Conservation (phyloP, 257 asterid species). For the Asclepias syriaca region DNA sequence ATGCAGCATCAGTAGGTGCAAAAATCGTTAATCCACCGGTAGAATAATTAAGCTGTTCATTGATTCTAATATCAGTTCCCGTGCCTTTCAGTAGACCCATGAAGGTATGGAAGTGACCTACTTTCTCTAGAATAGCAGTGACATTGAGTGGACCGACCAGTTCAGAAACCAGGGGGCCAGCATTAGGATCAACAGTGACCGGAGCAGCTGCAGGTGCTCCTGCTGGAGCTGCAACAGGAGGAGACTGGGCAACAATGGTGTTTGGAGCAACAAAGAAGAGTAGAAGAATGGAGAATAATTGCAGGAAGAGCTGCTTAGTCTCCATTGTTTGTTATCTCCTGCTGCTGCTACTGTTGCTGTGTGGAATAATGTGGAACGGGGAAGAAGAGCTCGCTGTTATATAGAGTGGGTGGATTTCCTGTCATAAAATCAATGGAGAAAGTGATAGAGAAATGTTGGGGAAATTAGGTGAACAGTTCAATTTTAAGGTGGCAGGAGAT, state of each 20-base stretch:
- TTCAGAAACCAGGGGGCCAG: conserved; percentile 32
- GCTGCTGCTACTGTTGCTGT: background rate
- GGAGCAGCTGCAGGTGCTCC: conserved; percentile 19
- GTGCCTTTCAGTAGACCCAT: conserved; percentile 50
- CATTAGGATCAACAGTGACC: conserved; percentile 4
- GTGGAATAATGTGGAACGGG: conserved; percentile 2
- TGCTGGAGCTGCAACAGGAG: conserved; percentile 19
- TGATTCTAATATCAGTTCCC: conserved; percentile 40
- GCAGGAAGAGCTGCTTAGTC: conserved; percentile 3
- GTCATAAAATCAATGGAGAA: background rate
- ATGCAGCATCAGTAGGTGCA: conserved; percentile 41
- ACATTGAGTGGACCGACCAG: conserved; percentile 44
- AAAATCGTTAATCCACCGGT: conserved; percentile 44
- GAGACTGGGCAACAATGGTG: conserved; percentile 24
- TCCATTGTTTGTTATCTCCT: background rate
- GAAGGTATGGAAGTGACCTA: conserved; percentile 40
- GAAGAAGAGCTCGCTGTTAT: conserved; percentile 16
- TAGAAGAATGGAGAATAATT: conserved; percentile 16
- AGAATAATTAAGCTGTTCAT: conserved; percentile 42
- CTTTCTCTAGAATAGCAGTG: conserved; percentile 48
- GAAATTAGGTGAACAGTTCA: conserved; percentile 21
- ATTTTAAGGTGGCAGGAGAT: conserved; percentile 30
- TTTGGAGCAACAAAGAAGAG: conserved; percentile 16
- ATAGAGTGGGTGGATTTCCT: background rate
- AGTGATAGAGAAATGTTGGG: background rate